Evolutionary conservation across 306 rosid species (phyloP), one percentile per base, ranked within the genome.

Genomic region (Medicago truncatula): DNA sequence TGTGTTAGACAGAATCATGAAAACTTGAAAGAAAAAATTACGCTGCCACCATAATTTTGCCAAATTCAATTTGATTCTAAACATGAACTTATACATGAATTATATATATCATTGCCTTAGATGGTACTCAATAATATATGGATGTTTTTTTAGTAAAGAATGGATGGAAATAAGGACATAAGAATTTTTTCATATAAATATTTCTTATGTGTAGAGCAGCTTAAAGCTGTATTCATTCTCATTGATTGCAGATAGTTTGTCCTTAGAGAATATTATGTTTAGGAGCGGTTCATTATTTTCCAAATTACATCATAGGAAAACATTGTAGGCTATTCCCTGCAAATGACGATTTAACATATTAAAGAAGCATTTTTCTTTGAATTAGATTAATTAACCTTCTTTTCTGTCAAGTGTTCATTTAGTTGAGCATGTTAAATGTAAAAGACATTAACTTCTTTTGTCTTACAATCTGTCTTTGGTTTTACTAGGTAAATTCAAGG

Each of bases 401-500:
- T 41, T 41, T 41, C 47, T 9, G 47, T 9, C 11, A 41, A 9
- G 4, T 9, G 47, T 41, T 41, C 13, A 41, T 41, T 41, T 9
- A 41, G 14, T 41, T 43, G 14, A 10, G 47, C 47, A 43, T 10
- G 47, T 43, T 43, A 43, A 9, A 43, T 43, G 47, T 2, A 43
- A 4, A 43, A 43, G 12, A 43, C 49, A 43, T 46, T 0, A 6
- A 4, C 2, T 12, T 12, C 13, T 13, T 46, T 4, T 46, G 2
- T 46, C 52, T 46, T 13, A 46, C 44, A 40, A 46, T 1, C 13
- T 13, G 52, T 46, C 52, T 46, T 46, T 46, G 7, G 52, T 13
- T 46, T 46, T 46, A 12, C 8, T 46, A 46, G 90, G 90, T 87
- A 86, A 69, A 47, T 90, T 86, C 75, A 18, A 41, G 74, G 75